Conservation (phyloP, 1,139 yeast genomes). For the Trichomonascaceae sp. region DNA sequence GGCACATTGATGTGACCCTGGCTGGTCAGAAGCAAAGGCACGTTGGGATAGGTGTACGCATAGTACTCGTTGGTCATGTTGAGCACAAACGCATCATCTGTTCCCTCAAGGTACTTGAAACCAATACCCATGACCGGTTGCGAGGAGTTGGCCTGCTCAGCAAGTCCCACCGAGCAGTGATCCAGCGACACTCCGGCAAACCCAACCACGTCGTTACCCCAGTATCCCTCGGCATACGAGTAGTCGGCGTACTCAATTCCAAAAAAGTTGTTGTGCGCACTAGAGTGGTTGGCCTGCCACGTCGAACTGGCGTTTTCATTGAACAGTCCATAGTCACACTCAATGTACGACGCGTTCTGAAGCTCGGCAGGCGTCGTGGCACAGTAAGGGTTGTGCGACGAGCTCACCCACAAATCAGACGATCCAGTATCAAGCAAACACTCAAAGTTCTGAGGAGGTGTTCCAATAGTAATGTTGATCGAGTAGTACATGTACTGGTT, state of each 20-base stretch:
- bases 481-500: constrained; percentile 20
- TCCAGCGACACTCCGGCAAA: constrained; percentile 17
- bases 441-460: constrained; percentile 13
- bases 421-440: constrained; percentile 49
- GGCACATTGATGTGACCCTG: constrained; percentile 36
- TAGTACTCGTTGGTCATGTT: too few relatives aligned
- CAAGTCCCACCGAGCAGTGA: constrained; percentile 35
- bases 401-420: constrained; percentile 49
- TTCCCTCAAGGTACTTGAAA: constrained; percentile 13
- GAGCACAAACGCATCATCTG: too few relatives aligned
- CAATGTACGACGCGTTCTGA: constrained; percentile 23
- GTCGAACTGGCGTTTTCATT: constrained; percentile 11
- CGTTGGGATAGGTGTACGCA: constrained; percentile 25
- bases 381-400: constrained; percentile 23
- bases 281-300: constrained; percentile 7
- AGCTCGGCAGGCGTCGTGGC: constrained; percentile 36
- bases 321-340: constrained; percentile 11
- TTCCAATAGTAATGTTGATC: constrained; percentile 12
- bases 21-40: constrained; percentile 35
- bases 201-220: constrained; percentile 42
- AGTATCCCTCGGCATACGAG: constrained; percentile 45
- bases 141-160: constrained; percentile 31
- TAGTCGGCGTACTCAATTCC: constrained; percentile 47
- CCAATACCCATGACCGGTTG: constrained; percentile 43
- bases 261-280: constrained; percentile 19